A percentile compares a stretch with the other conserved stretches of the same genome.
phyloP scores from a whole-genome alignment of 2,329 filamentous ascomycete species.

The Trichoderma atrobrunneum region DNA sequence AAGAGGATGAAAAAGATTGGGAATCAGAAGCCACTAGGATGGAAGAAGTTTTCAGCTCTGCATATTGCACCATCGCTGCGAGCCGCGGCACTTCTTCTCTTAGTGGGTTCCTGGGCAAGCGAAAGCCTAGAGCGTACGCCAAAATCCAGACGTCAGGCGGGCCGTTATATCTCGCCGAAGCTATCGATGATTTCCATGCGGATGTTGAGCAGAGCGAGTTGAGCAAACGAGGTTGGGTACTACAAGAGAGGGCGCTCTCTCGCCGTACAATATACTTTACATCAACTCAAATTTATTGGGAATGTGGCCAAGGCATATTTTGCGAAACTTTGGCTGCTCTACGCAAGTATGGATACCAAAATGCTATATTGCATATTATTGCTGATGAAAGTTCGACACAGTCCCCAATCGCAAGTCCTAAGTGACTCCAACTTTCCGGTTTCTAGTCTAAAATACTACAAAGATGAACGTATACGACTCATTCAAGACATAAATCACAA shows the following conservation, averaged over 20 bases:
- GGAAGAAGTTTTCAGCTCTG: conserved; percentile 18
- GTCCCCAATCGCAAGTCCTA: background rate
- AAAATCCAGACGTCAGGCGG: background rate
- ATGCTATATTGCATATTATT: accelerated
- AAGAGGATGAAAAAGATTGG: background rate
- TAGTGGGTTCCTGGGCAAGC: background rate
- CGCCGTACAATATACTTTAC: conserved; percentile 39
- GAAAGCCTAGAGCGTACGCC: background rate
- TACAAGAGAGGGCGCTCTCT: conserved; percentile 39
- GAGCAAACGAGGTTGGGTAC: conserved; percentile 38
- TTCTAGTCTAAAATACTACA: background rate
- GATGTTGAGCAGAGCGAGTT: conserved; percentile 33
- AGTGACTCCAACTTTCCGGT: background rate
- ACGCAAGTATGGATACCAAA: background rate
- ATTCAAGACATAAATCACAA: background rate
- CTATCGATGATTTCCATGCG: background rate
- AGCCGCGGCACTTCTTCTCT: background rate
- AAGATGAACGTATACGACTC: background rate
- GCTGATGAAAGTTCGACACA: background rate
- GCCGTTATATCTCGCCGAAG: background rate
- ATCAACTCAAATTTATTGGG: conserved; percentile 36
- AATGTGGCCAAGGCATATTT: conserved; percentile 33
- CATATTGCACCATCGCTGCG: conserved; percentile 6
- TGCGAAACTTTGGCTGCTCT: background rate
- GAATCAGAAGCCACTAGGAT: conserved; percentile 17